Conservation (phyloP, 208 protist species). For the Crithidia thermophila region DNA sequence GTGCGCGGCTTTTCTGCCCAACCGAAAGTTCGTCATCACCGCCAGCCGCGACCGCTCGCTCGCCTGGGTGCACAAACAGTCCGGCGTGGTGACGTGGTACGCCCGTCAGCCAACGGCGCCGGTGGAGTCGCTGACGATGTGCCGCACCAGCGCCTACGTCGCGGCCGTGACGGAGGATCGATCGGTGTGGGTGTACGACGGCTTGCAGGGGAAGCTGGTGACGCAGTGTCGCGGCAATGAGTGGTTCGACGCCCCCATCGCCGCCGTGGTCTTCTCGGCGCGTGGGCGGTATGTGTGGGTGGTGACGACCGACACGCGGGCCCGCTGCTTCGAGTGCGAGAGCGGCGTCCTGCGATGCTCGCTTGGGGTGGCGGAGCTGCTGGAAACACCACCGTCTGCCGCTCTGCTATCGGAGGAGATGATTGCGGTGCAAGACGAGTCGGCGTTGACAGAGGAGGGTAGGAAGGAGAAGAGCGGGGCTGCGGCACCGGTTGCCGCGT, state of each 20-base stretch:
- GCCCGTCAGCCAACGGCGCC: constrained; percentile 38
- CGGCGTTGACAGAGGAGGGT: background rate
- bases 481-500: background rate
- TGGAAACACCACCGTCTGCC: constrained; percentile 14
- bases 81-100: constrained; percentile 38
- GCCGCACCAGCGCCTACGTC: constrained; percentile 71
- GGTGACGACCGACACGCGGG: constrained; percentile 56
- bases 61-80: constrained; percentile 45
- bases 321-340: constrained; percentile 78
- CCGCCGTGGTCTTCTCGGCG: constrained; percentile 56
- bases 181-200: constrained; percentile 74
- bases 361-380: constrained; percentile 37
- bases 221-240: constrained; percentile 51
- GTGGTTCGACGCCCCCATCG: constrained; percentile 58
- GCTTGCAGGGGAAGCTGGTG: constrained; percentile 57
- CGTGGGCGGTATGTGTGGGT: constrained; percentile 79
- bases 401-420: background rate
- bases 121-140: constrained; percentile 24
- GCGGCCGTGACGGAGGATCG: constrained; percentile 67
- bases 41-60: constrained; percentile 66
- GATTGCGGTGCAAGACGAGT: background rate
- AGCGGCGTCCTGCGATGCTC: constrained; percentile 46
- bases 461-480: background rate
- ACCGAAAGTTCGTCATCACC: constrained; percentile 50
- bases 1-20: constrained; percentile 40